phyloP scores from a whole-genome alignment of 805 yeast species.

The Cyberlindnera maritima region DNA sequence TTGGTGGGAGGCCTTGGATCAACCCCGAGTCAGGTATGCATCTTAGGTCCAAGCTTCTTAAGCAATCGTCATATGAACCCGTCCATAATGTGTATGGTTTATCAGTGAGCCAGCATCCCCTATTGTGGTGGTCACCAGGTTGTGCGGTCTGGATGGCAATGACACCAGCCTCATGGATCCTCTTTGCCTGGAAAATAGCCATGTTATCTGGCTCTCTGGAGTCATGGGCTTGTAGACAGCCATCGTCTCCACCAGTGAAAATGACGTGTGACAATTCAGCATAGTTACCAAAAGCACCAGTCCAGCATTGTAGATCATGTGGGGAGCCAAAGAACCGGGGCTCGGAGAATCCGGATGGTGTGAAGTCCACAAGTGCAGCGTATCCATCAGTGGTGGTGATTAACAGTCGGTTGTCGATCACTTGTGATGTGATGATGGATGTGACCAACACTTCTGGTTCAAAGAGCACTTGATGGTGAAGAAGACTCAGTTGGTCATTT shows the following conservation, averaged over 20 bases:
- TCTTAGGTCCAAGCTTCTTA: conserved; percentile 69
- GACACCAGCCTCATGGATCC: conserved; percentile 88
- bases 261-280: conserved; percentile 54
- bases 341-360: conserved; percentile 27
- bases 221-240: conserved; percentile 73
- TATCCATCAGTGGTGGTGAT: conserved; percentile 72
- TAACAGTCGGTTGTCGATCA: conserved; percentile 35
- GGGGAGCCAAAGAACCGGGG: conserved; percentile 24
- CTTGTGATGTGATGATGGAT: conserved; percentile 57
- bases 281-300: conserved; percentile 63
- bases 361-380: conserved; percentile 40
- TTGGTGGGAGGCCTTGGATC: conserved; percentile 53
- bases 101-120: conserved; percentile 39
- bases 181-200: conserved; percentile 36
- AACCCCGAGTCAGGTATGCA: conserved; percentile 40
- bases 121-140: conserved; percentile 33
- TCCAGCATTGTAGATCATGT: conserved; percentile 89
- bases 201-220: conserved; percentile 35
- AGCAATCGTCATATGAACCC: conserved; percentile 86
- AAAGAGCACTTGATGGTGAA: conserved; percentile 42
- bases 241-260: conserved; percentile 92
- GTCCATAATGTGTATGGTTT: conserved; percentile 63
- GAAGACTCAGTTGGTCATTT: conserved; percentile 6
- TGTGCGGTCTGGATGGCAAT: conserved; percentile 69
- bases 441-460: conserved; percentile 56